Evolutionary conservation across 257 asterid genomes (phyloP).

Genomic region (Orobanche coerulescens): DNA sequence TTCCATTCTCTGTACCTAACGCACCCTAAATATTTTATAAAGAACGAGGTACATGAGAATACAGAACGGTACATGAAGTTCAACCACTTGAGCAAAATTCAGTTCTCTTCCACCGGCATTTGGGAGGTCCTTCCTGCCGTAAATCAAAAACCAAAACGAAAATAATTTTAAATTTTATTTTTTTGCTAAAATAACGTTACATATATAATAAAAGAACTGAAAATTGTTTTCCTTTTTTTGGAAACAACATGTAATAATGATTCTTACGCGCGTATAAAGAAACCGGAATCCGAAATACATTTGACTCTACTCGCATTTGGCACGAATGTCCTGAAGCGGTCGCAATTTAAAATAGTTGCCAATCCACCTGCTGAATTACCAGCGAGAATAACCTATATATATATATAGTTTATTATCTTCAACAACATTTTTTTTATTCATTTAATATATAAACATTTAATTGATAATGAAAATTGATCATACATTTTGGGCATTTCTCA

Average conservation of each 20-base stretch:
- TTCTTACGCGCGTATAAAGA: slow-evolving; percentile 34
- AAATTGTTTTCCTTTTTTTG: background rate
- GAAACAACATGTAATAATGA: background rate
- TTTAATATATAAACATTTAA: no score
- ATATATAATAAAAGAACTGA: background rate
- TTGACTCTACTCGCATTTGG: slow-evolving; percentile 24
- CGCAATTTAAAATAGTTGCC: slow-evolving; percentile 39
- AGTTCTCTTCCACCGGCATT: slow-evolving; percentile 14
- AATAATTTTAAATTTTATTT: background rate
- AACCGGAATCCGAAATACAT: slow-evolving; percentile 42
- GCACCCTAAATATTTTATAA: no score
- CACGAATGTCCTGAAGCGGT: slow-evolving; percentile 27
- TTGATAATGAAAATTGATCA: background rate
- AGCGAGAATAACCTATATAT: no score
- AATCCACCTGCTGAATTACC: slow-evolving; percentile 57
- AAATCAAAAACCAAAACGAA: background rate
- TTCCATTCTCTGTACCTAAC: no score
- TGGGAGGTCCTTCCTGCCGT: slow-evolving; percentile 24
- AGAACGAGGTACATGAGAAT: background rate
- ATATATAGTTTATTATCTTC: no score
- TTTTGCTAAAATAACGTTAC: background rate
- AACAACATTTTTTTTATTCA: no score
- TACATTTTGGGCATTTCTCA: slow-evolving; percentile 33
- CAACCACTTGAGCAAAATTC: slow-evolving; percentile 1
- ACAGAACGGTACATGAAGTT: slow-evolving; percentile 14